Conservation (phyloP, 1,139 yeast species). For the Geotrichum restrictum region DNA sequence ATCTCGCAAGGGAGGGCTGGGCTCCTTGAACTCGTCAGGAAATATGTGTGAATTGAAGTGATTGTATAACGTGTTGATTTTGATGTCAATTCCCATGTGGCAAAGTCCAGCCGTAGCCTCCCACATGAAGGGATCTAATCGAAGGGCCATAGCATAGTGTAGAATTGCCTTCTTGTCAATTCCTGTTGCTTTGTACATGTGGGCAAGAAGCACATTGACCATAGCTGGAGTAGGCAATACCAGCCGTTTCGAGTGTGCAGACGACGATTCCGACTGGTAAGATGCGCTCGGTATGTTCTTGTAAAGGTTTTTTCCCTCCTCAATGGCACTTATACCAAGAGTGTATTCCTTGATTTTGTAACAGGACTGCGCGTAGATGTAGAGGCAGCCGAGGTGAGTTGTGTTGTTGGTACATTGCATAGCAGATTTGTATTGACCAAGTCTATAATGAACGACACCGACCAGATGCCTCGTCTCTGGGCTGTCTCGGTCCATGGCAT, state of each 20-base stretch:
- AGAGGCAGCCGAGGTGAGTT: conserved; percentile 67
- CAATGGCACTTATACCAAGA: conserved; percentile 64
- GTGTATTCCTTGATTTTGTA: conserved; percentile 51
- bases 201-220: conserved; percentile 65
- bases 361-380: conserved; percentile 64
- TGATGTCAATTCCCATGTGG: conserved; percentile 53
- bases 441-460: conserved; percentile 57
- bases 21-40: conserved; percentile 5
- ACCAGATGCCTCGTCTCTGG: conserved; percentile 59
- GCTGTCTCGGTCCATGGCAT: conserved; percentile 52
- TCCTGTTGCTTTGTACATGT: conserved; percentile 55
- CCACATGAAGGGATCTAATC: conserved; percentile 74
- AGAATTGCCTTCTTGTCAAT: conserved; percentile 63
- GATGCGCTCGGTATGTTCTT: conserved; percentile 5
- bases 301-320: conserved; percentile 18
- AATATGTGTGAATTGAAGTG: conserved; percentile 24
- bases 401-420: conserved; percentile 34
- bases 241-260: conserved; percentile 8
- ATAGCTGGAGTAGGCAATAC: conserved; percentile 23
- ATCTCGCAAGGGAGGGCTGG: background rate
- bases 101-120: conserved; percentile 81
- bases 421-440: conserved; percentile 57
- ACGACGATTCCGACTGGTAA: conserved; percentile 1
- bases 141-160: conserved; percentile 64
- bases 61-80: conserved; percentile 58